Evolutionary conservation across 208 protist species (phyloP).

Genomic region (Trypanosoma brucei): DNA sequence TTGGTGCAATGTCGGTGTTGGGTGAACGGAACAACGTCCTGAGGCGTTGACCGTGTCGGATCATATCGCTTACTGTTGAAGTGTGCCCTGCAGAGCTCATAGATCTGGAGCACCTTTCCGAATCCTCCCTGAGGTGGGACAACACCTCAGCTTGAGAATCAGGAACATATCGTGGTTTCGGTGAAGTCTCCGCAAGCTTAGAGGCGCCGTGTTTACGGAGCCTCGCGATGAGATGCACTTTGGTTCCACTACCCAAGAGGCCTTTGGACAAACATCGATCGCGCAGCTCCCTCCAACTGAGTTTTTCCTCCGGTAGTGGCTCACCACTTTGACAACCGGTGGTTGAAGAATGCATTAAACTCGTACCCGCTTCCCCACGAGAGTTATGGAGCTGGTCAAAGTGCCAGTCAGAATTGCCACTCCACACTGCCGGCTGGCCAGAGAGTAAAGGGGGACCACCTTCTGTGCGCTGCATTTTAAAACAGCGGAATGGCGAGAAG

Average conservation of each 20-base stretch:
- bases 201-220: slow-evolving; percentile 3
- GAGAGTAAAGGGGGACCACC: too few species aligned
- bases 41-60: slow-evolving; percentile 13
- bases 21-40: slow-evolving; percentile 17
- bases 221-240: slow-evolving; percentile 27
- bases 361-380: too few species aligned
- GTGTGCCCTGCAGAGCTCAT: neutral
- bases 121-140: neutral
- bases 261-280: slow-evolving; percentile 29
- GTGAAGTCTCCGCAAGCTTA: too few species aligned
- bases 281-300: slow-evolving; percentile 28
- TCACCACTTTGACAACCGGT: too few species aligned
- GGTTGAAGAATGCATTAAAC: too few species aligned
- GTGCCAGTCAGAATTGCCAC: too few species aligned
- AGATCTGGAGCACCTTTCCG: neutral
- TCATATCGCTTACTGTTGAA: slow-evolving; percentile 6
- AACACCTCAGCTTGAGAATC: too few species aligned
- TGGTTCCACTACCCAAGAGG: slow-evolving; percentile 36
- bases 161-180: too few species aligned
- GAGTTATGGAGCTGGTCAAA: too few species aligned
- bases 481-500: slow-evolving; percentile 17
- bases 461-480: slow-evolving; percentile 1
- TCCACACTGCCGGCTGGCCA: too few species aligned
- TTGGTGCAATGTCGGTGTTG: neutral
- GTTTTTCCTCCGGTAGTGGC: neutral